Percentiles rank a stretch among this genome's conserved stretches.
These are phyloP conservation scores for Colletotrichum acutatum DNA, from an alignment of 2,329 filamentous ascomycete species.

Conservation along the genomic window DNA sequence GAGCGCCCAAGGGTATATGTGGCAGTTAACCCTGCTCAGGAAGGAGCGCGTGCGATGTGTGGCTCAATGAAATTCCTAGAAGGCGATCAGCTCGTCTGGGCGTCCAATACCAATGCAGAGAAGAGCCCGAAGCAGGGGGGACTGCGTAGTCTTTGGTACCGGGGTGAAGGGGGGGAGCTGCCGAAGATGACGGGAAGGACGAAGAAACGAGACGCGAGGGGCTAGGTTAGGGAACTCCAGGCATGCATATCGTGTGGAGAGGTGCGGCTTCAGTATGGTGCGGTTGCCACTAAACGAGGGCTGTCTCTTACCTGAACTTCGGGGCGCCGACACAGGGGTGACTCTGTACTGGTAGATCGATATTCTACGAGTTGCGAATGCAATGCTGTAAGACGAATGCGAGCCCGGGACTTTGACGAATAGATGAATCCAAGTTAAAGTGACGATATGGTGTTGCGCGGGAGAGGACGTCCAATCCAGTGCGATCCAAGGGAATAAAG, in stretches of 20 bases:
- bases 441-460: not conserved
- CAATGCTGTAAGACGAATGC: not conserved
- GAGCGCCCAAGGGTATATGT: conserved; percentile 31
- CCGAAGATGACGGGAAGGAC: conserved; percentile 32
- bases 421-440: not conserved
- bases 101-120: conserved; percentile 36
- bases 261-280: conserved; percentile 24
- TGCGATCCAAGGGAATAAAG: not conserved
- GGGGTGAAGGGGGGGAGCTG: conserved; percentile 26
- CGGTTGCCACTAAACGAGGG: conserved; percentile 31
- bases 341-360: not conserved
- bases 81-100: conserved; percentile 32
- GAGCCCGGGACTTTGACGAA: not conserved
- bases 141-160: conserved; percentile 25
- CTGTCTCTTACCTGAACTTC: conserved; percentile 33
- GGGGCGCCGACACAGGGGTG: conserved; percentile 3
- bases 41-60: conserved; percentile 25
- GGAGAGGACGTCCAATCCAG: not conserved
- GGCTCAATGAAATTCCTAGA: conserved; percentile 34
- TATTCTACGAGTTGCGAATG: not conserved
- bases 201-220: conserved; percentile 32
- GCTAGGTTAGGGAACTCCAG: conserved; percentile 24
- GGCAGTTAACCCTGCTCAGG: conserved; percentile 33
- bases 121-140: conserved; percentile 35
- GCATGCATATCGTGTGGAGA: conserved; percentile 34